Conservation (phyloP, 352 stramenopile genomes). For the Phytophthora tentaculata region DNA sequence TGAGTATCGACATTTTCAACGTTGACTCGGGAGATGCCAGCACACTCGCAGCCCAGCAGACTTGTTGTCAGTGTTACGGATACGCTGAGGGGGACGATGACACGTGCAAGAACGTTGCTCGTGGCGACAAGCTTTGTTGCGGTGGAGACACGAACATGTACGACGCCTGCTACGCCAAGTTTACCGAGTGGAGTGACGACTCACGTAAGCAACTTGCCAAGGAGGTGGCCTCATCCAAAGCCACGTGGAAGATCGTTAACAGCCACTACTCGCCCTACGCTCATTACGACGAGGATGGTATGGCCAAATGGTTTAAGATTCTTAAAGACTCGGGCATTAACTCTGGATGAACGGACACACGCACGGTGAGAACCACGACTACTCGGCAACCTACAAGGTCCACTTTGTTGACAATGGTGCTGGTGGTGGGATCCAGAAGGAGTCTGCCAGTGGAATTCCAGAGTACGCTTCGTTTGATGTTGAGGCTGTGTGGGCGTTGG, state of each 20-base stretch:
- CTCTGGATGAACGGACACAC: conserved; percentile 64
- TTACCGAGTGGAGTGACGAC: conserved; percentile 54
- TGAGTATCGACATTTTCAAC: conserved; percentile 70
- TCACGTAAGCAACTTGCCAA: conserved; percentile 49
- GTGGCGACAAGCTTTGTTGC: conserved; percentile 46
- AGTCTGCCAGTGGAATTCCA: conserved; percentile 70
- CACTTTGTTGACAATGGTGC: conserved; percentile 84
- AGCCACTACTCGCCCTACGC: conserved; percentile 63
- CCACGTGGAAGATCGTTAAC: conserved; percentile 76
- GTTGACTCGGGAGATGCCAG: conserved; percentile 63
- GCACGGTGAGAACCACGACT: conserved; percentile 74
- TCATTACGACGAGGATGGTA: conserved; percentile 44
- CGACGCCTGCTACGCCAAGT: conserved; percentile 47
- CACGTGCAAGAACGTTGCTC: conserved; percentile 50
- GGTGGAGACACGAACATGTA: conserved; percentile 48
- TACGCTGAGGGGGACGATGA: conserved; percentile 48
- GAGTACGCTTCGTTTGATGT: conserved; percentile 53
- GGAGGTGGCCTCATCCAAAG: conserved; percentile 50
- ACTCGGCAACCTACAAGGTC: conserved; percentile 49
- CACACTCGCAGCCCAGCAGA: conserved; percentile 54
- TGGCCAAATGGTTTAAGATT: conserved; percentile 53
- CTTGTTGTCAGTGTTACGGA: conserved; percentile 69
- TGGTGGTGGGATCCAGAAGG: conserved; percentile 73
- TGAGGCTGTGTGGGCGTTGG: conserved; percentile 66
- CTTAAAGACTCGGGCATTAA: conserved; percentile 45